Percentiles rank a stretch among this genome's conserved stretches.
These are phyloP conservation scores for Sicyos baderoa DNA, from an alignment of 306 rosid genomes.

Conservation along the genomic window DNA sequence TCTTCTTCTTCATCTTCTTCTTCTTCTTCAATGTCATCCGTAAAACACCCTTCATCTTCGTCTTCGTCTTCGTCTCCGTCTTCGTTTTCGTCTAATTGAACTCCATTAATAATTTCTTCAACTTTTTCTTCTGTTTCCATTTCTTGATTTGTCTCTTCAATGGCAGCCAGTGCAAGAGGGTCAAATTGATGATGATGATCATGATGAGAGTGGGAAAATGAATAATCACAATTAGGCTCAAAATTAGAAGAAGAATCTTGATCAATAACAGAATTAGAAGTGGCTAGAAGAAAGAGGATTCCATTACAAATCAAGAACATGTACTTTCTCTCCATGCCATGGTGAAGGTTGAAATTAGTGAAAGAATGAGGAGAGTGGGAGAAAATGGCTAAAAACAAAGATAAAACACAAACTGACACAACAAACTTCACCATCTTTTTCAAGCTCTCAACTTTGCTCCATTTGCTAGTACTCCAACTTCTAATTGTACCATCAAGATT, in stretches of 20 bases:
- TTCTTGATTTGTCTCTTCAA: slow-evolving; percentile 19
- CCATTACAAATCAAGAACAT: slow-evolving; percentile 62
- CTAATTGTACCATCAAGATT: background rate
- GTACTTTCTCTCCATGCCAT: slow-evolving; percentile 50
- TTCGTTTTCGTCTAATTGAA: background rate
- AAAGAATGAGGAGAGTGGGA: slow-evolving; percentile 38
- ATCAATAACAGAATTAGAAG: slow-evolving; percentile 24
- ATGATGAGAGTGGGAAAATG: background rate
- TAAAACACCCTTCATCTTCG: background rate
- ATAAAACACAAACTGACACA: slow-evolving; percentile 1
- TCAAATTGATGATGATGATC: background rate
- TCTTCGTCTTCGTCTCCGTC: background rate
- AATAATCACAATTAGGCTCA: background rate
- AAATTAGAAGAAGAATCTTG: background rate
- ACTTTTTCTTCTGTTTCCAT: slow-evolving; percentile 9
- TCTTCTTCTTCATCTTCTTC: slow-evolving; percentile 20
- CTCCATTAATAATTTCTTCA: background rate
- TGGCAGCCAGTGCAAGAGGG: background rate
- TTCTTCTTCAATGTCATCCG: slow-evolving; percentile 19
- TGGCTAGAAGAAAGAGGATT: slow-evolving; percentile 53
- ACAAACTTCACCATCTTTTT: background rate
- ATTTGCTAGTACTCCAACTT: background rate
- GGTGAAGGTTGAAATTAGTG: slow-evolving; percentile 46
- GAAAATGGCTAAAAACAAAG: slow-evolving; percentile 24
- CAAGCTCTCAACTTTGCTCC: background rate